Conservation (phyloP, 352 stramenopile genomes). For the Chloridella minuta region DNA sequence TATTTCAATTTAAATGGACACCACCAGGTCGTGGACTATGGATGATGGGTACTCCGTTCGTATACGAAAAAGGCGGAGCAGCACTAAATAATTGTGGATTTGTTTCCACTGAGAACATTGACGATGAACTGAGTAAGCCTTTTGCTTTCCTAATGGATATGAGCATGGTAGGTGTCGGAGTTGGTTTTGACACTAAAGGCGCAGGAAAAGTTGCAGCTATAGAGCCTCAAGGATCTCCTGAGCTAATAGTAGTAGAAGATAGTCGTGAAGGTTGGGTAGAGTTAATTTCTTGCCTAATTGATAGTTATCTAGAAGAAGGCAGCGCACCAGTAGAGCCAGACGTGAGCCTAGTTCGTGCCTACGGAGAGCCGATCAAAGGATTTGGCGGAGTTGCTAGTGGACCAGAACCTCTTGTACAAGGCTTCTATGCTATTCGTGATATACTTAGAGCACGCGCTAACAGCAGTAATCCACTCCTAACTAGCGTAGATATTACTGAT, state of each 20-base stretch:
- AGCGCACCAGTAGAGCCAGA: constrained; percentile 30
- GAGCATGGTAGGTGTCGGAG: constrained; percentile 57
- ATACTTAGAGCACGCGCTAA: constrained; percentile 29
- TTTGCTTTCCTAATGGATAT: constrained; percentile 77
- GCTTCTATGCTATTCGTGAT: constrained; percentile 32
- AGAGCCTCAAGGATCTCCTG: constrained; percentile 22
- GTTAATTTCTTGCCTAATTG: constrained; percentile 35
- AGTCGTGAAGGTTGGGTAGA: constrained; percentile 43
- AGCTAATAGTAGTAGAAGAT: constrained; percentile 26
- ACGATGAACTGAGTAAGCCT: constrained; percentile 31
- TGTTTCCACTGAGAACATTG: constrained; percentile 40
- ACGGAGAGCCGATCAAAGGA: constrained; percentile 38
- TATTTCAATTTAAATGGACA: constrained; percentile 67
- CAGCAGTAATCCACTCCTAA: constrained; percentile 23
- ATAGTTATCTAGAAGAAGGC: constrained; percentile 34
- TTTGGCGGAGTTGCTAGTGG: constrained; percentile 55
- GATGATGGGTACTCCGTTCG: constrained; percentile 61
- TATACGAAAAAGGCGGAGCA: constrained; percentile 34
- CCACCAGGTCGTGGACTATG: constrained; percentile 54
- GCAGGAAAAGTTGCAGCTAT: constrained; percentile 21
- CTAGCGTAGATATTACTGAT: constrained; percentile 43
- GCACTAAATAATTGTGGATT: constrained; percentile 68
- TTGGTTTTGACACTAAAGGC: constrained; percentile 60
- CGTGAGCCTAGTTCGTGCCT: constrained; percentile 38
- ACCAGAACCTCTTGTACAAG: constrained; percentile 29